A percentile compares a stretch with the other conserved stretches of the same genome.
phyloP scores from a whole-genome alignment of 2,329 filamentous ascomycete species.

The Monilinia polystroma region DNA sequence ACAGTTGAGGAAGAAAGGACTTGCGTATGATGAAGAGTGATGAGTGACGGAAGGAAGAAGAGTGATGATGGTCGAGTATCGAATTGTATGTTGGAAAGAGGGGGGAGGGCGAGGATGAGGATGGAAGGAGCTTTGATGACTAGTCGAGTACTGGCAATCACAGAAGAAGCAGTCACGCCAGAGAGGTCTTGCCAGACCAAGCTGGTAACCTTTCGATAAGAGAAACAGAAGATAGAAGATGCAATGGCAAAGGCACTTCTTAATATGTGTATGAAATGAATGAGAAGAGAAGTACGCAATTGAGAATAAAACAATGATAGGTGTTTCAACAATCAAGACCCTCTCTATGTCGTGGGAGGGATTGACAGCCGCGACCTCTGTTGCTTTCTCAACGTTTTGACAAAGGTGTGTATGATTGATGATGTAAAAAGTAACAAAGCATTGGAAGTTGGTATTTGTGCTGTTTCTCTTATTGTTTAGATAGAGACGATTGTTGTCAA shows the following conservation, averaged over 20 bases:
- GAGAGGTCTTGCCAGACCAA: background rate
- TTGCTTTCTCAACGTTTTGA: no score
- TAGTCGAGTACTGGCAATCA: background rate
- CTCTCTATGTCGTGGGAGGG: no score
- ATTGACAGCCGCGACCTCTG: no score
- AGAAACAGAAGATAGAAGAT: background rate
- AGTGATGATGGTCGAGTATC: constrained; percentile 10
- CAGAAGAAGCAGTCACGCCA: background rate
- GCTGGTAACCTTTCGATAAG: background rate
- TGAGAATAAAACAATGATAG: background rate
- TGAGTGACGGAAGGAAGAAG: constrained; percentile 24
- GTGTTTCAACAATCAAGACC: no score
- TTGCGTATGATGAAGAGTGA: constrained; percentile 9
- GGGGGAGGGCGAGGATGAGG: background rate
- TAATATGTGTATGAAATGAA: no score
- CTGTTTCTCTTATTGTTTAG: no score
- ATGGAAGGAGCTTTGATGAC: no score
- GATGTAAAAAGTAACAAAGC: no score
- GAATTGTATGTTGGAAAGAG: constrained; percentile 3
- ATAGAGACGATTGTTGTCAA: no score
- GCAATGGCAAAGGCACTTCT: no score
- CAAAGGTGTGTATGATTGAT: no score
- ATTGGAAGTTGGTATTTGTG: no score
- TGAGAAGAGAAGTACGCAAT: background rate
- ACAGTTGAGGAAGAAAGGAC: constrained; percentile 20